phyloP scores from a whole-genome alignment of 2,329 filamentous ascomycete species.

The Herpotrichia juniperi region DNA sequence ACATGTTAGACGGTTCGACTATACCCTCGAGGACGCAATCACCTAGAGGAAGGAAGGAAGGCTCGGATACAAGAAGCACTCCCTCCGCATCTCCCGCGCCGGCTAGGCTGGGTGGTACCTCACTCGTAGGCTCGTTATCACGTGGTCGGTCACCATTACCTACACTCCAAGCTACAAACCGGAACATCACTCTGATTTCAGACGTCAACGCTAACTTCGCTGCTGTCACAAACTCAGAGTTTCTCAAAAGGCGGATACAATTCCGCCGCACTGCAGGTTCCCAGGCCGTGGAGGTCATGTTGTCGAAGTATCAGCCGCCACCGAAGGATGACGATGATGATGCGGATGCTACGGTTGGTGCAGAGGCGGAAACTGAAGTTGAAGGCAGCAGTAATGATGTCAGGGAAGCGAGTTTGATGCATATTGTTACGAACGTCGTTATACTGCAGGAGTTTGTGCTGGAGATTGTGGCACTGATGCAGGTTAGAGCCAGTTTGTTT shows the following conservation, averaged over 20 bases:
- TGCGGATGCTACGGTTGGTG: constrained; percentile 11
- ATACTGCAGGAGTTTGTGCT: constrained; percentile 58
- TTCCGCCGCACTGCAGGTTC: constrained; percentile 36
- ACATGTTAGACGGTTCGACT: constrained; percentile 36
- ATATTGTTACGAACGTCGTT: constrained; percentile 58
- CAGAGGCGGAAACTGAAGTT: constrained; percentile 21
- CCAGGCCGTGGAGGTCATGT: constrained; percentile 38
- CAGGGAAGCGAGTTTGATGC: constrained; percentile 53
- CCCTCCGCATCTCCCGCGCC: constrained; percentile 33
- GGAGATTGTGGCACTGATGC: constrained; percentile 56
- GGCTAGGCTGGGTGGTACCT: constrained; percentile 32
- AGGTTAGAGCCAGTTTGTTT: constrained; percentile 55
- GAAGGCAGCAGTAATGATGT: constrained; percentile 35
- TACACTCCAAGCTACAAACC: constrained; percentile 31
- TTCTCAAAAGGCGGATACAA: constrained; percentile 42
- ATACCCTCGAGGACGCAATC: constrained; percentile 42
- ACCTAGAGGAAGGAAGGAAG: constrained; percentile 44
- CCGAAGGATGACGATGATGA: constrained; percentile 31
- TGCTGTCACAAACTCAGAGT: constrained; percentile 33
- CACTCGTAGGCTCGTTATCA: constrained; percentile 34
- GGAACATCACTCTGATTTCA: constrained; percentile 39
- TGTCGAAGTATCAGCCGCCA: constrained; percentile 42
- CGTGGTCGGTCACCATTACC: constrained; percentile 36
- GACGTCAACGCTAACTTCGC: constrained; percentile 42
- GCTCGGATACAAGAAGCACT: constrained; percentile 26